These are phyloP conservation scores for Candida boidinii DNA, from an alignment of 805 yeast species.

Conservation along the genomic window DNA sequence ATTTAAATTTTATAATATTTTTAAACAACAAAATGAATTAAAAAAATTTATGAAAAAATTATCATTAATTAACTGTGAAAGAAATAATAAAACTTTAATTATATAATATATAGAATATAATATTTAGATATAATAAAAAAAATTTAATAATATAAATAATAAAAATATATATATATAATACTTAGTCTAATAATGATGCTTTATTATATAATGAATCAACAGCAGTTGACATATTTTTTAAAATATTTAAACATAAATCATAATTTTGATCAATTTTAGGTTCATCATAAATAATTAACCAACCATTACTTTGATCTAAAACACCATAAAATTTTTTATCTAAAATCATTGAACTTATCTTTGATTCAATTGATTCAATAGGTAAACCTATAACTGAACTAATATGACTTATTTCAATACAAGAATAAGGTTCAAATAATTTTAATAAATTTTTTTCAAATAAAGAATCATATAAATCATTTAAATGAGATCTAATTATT, in stretches of 20 bases:
- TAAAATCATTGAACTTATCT: conserved; percentile 90
- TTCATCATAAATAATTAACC: conserved; percentile 87
- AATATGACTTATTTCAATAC: conserved; percentile 88
- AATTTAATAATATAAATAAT: neutral
- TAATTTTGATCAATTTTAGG: conserved; percentile 85
- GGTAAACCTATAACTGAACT: conserved; percentile 85
- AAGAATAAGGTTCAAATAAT: conserved; percentile 91
- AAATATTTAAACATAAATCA: conserved; percentile 77
- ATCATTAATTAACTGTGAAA: conserved; percentile 37
- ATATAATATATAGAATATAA: neutral
- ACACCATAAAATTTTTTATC: conserved; percentile 96
- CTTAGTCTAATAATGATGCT: conserved; percentile 71
- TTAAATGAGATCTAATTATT: conserved; percentile 84
- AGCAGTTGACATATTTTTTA: conserved; percentile 77
- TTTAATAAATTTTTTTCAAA: conserved; percentile 89
- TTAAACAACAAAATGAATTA: conserved; percentile 42
- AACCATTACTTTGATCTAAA: conserved; percentile 96
- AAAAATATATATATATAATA: neutral
- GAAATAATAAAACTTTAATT: too few relatives aligned
- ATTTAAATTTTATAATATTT: conserved; percentile 51
- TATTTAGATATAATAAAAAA: neutral
- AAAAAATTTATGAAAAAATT: conserved; percentile 43
- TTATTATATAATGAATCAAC: conserved; percentile 91
- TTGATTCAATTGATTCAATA: conserved; percentile 83
- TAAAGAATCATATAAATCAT: conserved; percentile 85